Evolutionary conservation across 2,329 filamentous ascomycete species (phyloP).

Genomic region (Huntiella savannae): DNA sequence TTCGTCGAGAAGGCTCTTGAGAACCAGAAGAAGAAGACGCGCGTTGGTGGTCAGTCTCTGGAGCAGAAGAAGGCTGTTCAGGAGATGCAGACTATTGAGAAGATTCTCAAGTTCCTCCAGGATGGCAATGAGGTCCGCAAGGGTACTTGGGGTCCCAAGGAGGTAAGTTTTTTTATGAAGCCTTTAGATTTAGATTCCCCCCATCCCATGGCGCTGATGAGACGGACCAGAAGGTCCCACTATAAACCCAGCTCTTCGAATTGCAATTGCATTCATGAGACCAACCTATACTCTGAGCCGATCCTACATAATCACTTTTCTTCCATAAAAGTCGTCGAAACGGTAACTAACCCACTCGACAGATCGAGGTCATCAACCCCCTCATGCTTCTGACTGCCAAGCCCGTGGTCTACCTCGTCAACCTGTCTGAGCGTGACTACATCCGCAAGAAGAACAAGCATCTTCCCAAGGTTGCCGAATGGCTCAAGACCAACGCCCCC

Average conservation of each 20-base stretch:
- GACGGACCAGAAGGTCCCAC: constrained; percentile 11
- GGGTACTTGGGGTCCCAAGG: constrained; percentile 75
- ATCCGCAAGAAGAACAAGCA: constrained; percentile 99
- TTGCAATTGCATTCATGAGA: constrained; percentile 34
- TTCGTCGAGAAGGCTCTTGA: constrained; percentile 94
- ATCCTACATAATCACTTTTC: constrained; percentile 18
- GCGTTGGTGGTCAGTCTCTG: constrained; percentile 79
- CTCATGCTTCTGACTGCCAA: constrained; percentile 90
- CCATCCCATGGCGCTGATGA: constrained; percentile 11
- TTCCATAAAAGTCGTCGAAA: neutral
- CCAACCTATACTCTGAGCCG: constrained; percentile 10
- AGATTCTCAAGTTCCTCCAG: constrained; percentile 65
- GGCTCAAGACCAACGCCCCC: constrained; percentile 78
- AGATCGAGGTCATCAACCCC: constrained; percentile 97
- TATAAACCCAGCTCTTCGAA: constrained; percentile 99
- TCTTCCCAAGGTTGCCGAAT: constrained; percentile 78
- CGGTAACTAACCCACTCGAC: constrained; percentile 20
- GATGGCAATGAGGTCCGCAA: constrained; percentile 88
- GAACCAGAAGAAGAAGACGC: constrained; percentile 80
- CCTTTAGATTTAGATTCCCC: constrained; percentile 1
- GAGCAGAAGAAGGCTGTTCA: constrained; percentile 97
- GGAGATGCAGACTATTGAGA: constrained; percentile 84
- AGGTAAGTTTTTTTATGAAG: constrained; percentile 46
- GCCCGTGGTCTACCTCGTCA: constrained; percentile 91
- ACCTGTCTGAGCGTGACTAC: constrained; percentile 92